Conservation (phyloP, 148 eudicot genomes). For the Suaeda aralocaspica region DNA sequence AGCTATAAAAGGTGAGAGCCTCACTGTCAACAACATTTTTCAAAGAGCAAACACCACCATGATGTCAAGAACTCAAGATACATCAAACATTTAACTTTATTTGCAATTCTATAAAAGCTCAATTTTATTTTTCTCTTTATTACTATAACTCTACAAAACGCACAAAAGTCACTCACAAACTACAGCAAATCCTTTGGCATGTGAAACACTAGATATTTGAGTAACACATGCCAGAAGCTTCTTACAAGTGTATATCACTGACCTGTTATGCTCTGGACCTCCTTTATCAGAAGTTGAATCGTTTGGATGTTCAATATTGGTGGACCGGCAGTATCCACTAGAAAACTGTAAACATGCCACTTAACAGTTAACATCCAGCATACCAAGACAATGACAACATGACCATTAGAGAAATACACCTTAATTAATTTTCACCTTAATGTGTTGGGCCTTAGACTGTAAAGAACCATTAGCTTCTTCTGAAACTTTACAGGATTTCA, state of each 20-base stretch:
- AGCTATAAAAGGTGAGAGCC: too few relatives aligned
- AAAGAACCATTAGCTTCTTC: slow-evolving; percentile 11
- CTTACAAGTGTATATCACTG: slow-evolving; percentile 11
- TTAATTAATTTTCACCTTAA: slow-evolving; percentile 9
- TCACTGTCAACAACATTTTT: too few relatives aligned
- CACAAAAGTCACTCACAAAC: too few relatives aligned
- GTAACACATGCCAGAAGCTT: background rate
- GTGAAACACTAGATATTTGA: background rate
- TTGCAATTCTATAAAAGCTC: too few relatives aligned
- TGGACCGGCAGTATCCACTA: slow-evolving; percentile 4
- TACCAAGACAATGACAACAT: background rate
- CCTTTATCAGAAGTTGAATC: background rate
- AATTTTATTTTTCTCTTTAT: too few relatives aligned
- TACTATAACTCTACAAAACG: too few relatives aligned
- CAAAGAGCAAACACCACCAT: too few relatives aligned
- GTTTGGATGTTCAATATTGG: background rate
- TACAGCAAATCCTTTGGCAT: too few relatives aligned
- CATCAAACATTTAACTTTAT: too few relatives aligned
- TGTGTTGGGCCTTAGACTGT: slow-evolving; percentile 5
- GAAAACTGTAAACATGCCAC: slow-evolving; percentile 20
- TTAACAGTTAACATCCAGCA: slow-evolving; percentile 14
- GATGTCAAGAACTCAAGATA: too few relatives aligned
- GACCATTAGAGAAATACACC: background rate
- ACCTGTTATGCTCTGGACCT: slow-evolving; percentile 20
- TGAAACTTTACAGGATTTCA: slow-evolving; percentile 27